These are phyloP conservation scores for Annulohypoxylon stygium DNA, from an alignment of 495 filamentous ascomycete genomes.

Conservation along the genomic window DNA sequence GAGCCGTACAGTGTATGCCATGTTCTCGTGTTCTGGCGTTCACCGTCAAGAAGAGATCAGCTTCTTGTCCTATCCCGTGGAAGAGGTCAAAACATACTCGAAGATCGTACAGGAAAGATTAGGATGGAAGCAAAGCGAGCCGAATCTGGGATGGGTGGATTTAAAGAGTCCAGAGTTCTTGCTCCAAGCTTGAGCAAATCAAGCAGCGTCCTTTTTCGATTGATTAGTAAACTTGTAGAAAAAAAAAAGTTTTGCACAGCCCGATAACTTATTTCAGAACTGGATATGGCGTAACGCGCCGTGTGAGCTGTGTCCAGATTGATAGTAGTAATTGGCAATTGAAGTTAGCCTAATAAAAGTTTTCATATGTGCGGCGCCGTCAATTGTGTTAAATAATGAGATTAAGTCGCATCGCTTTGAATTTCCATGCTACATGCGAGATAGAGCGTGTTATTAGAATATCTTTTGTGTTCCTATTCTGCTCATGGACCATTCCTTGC, in stretches of 20 bases:
- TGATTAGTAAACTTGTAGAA: not conserved
- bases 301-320: no score
- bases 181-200: not conserved
- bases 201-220: not conserved
- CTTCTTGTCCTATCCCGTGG: slow-evolving; percentile 49
- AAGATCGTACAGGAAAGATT: slow-evolving; percentile 47
- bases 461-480: no score
- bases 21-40: slow-evolving; percentile 54
- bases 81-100: slow-evolving; percentile 48
- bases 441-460: no score
- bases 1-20: slow-evolving; percentile 51
- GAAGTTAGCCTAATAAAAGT: no score
- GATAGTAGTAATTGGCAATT: no score
- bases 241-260: not conserved
- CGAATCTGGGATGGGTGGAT: slow-evolving; percentile 55
- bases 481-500: not conserved
- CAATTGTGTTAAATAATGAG: no score
- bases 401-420: no score
- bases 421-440: no score
- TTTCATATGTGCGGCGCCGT: no score
- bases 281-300: no score
- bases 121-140: slow-evolving; percentile 51
- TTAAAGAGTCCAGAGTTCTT: slow-evolving; percentile 48
- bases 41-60: slow-evolving; percentile 53
- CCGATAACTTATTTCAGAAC: not conserved